These are phyloP conservation scores for Nakazawaea peltata DNA, from an alignment of 805 yeast genomes.

Conservation along the genomic window DNA sequence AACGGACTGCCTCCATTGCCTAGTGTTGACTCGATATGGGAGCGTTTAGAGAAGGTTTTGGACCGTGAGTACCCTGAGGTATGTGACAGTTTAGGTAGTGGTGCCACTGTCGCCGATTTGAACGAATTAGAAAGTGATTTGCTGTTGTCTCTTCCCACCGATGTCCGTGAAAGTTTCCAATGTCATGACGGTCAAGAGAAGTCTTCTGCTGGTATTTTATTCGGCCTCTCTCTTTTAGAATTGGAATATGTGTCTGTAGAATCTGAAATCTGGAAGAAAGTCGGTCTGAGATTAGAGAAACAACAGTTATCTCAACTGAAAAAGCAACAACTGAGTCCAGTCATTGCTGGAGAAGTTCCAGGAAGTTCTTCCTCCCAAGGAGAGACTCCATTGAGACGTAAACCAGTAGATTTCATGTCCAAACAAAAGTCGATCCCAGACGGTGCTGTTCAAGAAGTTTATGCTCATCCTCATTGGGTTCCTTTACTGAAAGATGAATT, in stretches of 20 bases:
- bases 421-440: conserved; percentile 71
- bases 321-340: background rate
- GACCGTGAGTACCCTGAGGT: conserved; percentile 73
- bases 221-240: conserved; percentile 73
- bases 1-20: conserved; percentile 45
- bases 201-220: conserved; percentile 62
- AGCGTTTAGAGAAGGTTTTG: conserved; percentile 82
- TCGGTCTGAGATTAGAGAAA: conserved; percentile 36
- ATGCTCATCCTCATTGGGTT: conserved; percentile 90
- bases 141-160: conserved; percentile 64
- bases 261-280: conserved; percentile 80
- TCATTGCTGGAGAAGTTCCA: conserved; percentile 1
- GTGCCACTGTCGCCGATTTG: conserved; percentile 76
- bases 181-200: conserved; percentile 92
- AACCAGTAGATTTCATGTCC: conserved; percentile 28
- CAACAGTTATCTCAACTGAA: conserved; percentile 5
- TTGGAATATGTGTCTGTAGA: conserved; percentile 74
- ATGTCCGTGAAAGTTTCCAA: conserved; percentile 71
- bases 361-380: conserved; percentile 5
- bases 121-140: conserved; percentile 79
- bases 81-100: conserved; percentile 65
- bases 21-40: conserved; percentile 79
- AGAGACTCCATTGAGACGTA: conserved; percentile 11
- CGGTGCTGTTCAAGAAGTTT: conserved; percentile 59
- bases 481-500: conserved; percentile 82